Percentiles rank a stretch among this genome's conserved stretches.
phyloP scores from a whole-genome alignment of 108 stramenopile species.

The Cyclotella kingstonii region DNA sequence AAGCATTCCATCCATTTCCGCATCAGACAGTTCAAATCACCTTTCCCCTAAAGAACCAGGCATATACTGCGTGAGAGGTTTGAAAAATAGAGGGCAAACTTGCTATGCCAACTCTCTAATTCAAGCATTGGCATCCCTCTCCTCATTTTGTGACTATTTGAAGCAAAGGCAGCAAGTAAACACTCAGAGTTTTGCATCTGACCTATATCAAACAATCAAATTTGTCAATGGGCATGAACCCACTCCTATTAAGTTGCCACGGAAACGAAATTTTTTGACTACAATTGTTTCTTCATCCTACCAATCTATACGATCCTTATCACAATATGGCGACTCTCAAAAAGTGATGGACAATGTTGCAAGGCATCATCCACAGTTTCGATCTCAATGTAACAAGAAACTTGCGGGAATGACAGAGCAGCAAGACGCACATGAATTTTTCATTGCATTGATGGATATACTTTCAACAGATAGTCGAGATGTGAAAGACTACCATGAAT shows the following conservation, averaged over 20 bases:
- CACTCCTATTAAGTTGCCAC: background rate
- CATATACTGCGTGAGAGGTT: slow-evolving; percentile 32
- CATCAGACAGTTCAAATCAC: background rate
- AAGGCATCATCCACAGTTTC: slow-evolving; percentile 54
- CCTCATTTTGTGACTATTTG: slow-evolving; percentile 54
- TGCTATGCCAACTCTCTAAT: slow-evolving; percentile 80
- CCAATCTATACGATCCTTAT: too few species aligned
- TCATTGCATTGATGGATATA: slow-evolving; percentile 66
- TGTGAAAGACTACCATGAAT: background rate
- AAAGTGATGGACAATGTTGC: slow-evolving; percentile 39
- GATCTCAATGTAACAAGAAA: slow-evolving; percentile 12
- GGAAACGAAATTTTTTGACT: slow-evolving; percentile 5
- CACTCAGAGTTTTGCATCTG: slow-evolving; percentile 13
- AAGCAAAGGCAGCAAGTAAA: slow-evolving; percentile 29
- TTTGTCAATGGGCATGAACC: slow-evolving; percentile 44
- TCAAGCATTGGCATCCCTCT: slow-evolving; percentile 72
- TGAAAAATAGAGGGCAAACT: slow-evolving; percentile 77
- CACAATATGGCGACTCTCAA: slow-evolving; percentile 17
- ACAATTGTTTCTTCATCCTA: slow-evolving; percentile 16
- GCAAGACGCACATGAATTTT: slow-evolving; percentile 84
- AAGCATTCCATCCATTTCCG: background rate
- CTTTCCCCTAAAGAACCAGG: background rate
- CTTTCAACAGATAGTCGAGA: slow-evolving; percentile 25
- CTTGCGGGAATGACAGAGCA: slow-evolving; percentile 48
- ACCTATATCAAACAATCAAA: slow-evolving; percentile 26